phyloP scores from a whole-genome alignment of 179 eudicot genomes.

The Gypsophila paniculata region DNA sequence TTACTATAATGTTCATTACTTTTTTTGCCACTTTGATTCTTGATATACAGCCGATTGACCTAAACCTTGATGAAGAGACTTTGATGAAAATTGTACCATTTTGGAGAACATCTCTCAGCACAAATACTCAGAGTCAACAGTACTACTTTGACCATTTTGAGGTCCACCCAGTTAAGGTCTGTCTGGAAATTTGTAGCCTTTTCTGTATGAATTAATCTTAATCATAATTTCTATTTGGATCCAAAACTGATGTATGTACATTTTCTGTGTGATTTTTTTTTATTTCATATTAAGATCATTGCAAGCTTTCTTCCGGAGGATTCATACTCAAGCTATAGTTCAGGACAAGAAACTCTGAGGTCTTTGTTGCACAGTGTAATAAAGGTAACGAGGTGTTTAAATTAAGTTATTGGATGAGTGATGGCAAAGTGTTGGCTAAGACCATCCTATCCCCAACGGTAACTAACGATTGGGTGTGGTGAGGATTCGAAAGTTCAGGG shows the following conservation, averaged over 20 bases:
- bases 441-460: neutral
- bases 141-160: conserved; percentile 98
- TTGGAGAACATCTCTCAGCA: conserved; percentile 86
- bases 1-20: neutral
- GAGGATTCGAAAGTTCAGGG: conserved; percentile 3
- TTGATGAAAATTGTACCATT: conserved; percentile 83
- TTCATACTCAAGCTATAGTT: conserved; percentile 72
- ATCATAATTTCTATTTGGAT: conserved; percentile 1
- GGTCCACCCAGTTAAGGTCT: conserved; percentile 93
- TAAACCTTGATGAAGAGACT: conserved; percentile 94
- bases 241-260: conserved; percentile 23
- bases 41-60: conserved; percentile 70
- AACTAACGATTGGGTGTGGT: neutral
- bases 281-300: conserved; percentile 48
- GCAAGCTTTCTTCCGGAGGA: conserved; percentile 97
- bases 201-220: conserved; percentile 1
- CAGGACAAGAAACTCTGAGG: conserved; percentile 82
- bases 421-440: conserved; percentile 5
- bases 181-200: conserved; percentile 21
- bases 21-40: conserved; percentile 17
- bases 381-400: conserved; percentile 41
- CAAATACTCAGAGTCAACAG: conserved; percentile 60
- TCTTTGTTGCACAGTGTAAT: conserved; percentile 86
- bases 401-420: neutral
- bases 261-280: conserved; percentile 9